Base-by-base conservation (phyloP, 305 asterid genomes). In the Striga hermonthica region DNA sequence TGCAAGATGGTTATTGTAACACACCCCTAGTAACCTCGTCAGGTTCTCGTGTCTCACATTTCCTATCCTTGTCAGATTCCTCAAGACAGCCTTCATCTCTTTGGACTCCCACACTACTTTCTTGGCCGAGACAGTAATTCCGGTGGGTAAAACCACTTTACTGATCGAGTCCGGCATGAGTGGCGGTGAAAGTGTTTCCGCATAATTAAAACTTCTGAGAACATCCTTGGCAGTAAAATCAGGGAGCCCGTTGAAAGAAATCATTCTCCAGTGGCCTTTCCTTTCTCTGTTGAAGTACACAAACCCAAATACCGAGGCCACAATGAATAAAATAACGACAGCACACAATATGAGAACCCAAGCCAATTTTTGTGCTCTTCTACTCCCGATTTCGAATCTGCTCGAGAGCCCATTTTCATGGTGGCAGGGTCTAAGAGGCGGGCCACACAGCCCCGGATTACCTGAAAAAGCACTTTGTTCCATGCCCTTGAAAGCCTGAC, bases 281-380 rank as follows among this genome's bases (percentile, higher is more conserved):
- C 68, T 53, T 59, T 81, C 74, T 76, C 75, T 78, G 56, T 69
- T 82, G 58, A 86, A 82, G 82, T 87, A 78, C 39, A 86, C 64
- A 45, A 84, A 57, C 67, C 83, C 90, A 0, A 87, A 84, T 64
- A 82, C 66, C 28, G 85, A 71, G 72, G 79, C 75, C 38, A 72
- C 54, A 60, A 86, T 74, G 72, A 85, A 73, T 53, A 92, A 64
- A 41, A 83, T 86, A 45, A 78, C 37, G 41, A 75, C 87, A 1
- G 87, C 95, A 72, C 90, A 84, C 34, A 83, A 72, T 31, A 93
- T 88, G 40, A 90, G 95, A 77, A 82, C 72, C 98, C 98, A 90
- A 3, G 95, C 95, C 36, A 85, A 65, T 65, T 84, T 87, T 75
- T 86, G 97, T 3, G 95, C 83, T 68, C 74, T 82, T 60, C 87